These are phyloP conservation scores for Arxiozyma bovina DNA, from an alignment of 1,139 yeast species.

Conservation along the genomic window DNA sequence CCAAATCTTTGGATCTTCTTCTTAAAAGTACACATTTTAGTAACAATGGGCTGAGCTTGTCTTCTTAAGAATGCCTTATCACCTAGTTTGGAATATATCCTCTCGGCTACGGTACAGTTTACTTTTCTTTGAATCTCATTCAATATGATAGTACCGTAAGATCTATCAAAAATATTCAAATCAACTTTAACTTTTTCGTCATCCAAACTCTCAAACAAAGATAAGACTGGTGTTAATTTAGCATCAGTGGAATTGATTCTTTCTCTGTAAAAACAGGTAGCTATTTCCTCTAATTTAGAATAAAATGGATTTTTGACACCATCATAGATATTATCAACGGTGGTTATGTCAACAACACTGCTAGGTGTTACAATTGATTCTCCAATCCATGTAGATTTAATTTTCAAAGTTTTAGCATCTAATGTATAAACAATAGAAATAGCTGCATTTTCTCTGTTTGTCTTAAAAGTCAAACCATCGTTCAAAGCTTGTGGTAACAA, in stretches of 20 bases:
- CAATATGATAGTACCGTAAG: slow-evolving; percentile 50
- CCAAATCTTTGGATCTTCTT: slow-evolving; percentile 48
- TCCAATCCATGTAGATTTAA: slow-evolving; percentile 70
- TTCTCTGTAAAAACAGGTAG: slow-evolving; percentile 65
- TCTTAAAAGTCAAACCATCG: slow-evolving; percentile 52
- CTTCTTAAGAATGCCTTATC: slow-evolving; percentile 78
- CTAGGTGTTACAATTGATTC: slow-evolving; percentile 64
- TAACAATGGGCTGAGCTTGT: slow-evolving; percentile 75
- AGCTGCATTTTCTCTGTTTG: slow-evolving; percentile 54
- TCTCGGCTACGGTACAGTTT: slow-evolving; percentile 79
- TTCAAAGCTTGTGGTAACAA: slow-evolving; percentile 63
- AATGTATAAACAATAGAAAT: slow-evolving; percentile 77
- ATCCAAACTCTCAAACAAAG: slow-evolving; percentile 72
- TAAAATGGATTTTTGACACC: slow-evolving; percentile 18
- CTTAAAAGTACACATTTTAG: slow-evolving; percentile 72
- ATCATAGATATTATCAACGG: slow-evolving; percentile 33
- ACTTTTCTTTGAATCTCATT: slow-evolving; percentile 75
- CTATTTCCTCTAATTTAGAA: slow-evolving; percentile 17
- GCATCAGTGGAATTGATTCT: slow-evolving; percentile 48
- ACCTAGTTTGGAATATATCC: slow-evolving; percentile 66
- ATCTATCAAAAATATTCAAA: slow-evolving; percentile 63
- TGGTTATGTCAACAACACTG: slow-evolving; percentile 26
- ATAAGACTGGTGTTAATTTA: slow-evolving; percentile 47
- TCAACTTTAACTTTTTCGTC: slow-evolving; percentile 70
- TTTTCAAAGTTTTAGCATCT: slow-evolving; percentile 63